phyloP scores from a whole-genome alignment of 1,284 basidiomycete species.

The Trichosporon asahii region DNA sequence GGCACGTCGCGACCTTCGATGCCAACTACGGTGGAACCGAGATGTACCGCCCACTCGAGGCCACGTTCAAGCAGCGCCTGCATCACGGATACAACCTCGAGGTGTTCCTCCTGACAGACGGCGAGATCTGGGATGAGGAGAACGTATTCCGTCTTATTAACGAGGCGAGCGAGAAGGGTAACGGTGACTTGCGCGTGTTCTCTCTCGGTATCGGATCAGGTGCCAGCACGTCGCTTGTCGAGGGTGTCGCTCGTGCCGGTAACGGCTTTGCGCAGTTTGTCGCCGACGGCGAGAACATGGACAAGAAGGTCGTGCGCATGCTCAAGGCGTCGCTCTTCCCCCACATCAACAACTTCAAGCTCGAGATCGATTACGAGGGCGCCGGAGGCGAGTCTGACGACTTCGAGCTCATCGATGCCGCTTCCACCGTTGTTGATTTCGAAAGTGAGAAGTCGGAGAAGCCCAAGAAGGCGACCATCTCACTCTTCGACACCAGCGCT shows the following conservation, averaged over 20 bases:
- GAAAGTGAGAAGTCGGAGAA: background rate
- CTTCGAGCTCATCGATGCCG: constrained; percentile 23
- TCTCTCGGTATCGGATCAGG: constrained; percentile 31
- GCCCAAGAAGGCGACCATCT: constrained; percentile 40
- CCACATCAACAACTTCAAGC: constrained; percentile 18
- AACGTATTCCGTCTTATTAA: constrained; percentile 19
- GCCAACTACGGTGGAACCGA: constrained; percentile 34
- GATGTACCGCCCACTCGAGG: constrained; percentile 26
- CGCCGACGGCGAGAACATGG: constrained; percentile 17
- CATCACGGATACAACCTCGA: constrained; percentile 24
- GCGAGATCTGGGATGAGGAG: constrained; percentile 32
- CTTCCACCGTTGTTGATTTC: background rate
- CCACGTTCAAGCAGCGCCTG: constrained; percentile 21
- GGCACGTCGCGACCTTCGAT: constrained; percentile 23
- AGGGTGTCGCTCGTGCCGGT: constrained; percentile 21
- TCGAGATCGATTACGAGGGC: constrained; percentile 18
- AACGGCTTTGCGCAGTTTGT: constrained; percentile 19
- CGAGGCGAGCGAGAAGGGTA: background rate
- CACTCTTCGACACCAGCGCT: constrained; percentile 23
- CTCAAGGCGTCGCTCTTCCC: constrained; percentile 20
- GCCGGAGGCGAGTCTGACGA: constrained; percentile 14
- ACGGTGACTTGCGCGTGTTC: constrained; percentile 30
- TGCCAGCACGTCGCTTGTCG: constrained; percentile 16
- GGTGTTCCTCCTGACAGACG: constrained; percentile 39
- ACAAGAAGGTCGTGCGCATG: constrained; percentile 27